Evolutionary conservation across 345 rosid species (phyloP), one percentile per base, ranked within the genome.

Genomic region (Carallia brachiata): DNA sequence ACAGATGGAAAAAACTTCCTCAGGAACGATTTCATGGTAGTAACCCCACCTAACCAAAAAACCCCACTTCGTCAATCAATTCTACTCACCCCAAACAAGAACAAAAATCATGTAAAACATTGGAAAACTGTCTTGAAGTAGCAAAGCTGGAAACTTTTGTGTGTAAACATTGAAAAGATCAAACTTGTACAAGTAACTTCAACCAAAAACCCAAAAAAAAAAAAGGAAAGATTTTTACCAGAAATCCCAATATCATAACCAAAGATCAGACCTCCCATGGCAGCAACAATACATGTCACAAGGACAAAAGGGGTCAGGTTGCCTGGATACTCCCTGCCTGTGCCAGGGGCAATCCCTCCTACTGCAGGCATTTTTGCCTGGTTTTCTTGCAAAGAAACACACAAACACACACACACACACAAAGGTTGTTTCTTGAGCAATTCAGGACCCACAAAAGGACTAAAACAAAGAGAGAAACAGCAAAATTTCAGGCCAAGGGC

Each of bases 221-320:
- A 32, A 32, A 32, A 32, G 4, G 19, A 52, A 52, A 23, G 5
- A 8, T 3, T 28, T 28, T 78, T 77, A 90, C 98, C 98, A 6
- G 98, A 93, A 70, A 93, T 94, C 19, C 98, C 98, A 32, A 93
- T 89, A 79, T 93, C 98, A 62, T 93, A 93, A 16, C 97, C 98
- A 60, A 94, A 94, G 80, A 94, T 94, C 78, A 94, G 85, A 72
- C 98, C 98, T 2, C 98, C 98, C 98, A 89, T 94, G 86, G 95
- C 96, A n/a, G 97, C 98, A 34, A 94, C 90, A n/a, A 94, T 72
- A 70, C 97, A 94, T 36, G 98, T 91, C 61, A 88, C 85, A 34
- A 78, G 70, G 67, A 94, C 98, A 72, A 68, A 94, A 4, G 74
- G 87, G n/a, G 98, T 93, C 2, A 93, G 92, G 32, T 89, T 93